phyloP scores from a whole-genome alignment of 2,329 filamentous ascomycete species.

The Exophiala oligosperma region DNA sequence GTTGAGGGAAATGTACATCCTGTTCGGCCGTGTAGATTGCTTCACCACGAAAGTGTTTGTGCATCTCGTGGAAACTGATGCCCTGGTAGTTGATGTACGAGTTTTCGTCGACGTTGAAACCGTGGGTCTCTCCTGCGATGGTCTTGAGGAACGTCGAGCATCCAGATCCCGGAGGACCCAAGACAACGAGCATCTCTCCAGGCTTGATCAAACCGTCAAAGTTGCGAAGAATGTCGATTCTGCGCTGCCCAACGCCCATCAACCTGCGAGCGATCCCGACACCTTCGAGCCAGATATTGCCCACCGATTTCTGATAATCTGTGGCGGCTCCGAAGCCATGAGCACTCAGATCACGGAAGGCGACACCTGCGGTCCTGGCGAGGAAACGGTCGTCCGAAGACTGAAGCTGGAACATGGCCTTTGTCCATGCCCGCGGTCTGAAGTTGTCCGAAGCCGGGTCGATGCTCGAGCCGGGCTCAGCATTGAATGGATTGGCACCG shows the following conservation, averaged over 20 bases:
- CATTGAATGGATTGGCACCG: constrained; percentile 26
- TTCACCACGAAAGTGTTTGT: constrained; percentile 74
- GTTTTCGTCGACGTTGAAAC: constrained; percentile 66
- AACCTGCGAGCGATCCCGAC: constrained; percentile 32
- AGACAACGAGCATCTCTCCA: constrained; percentile 59
- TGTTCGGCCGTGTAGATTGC: constrained; percentile 85
- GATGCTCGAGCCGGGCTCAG: constrained; percentile 35
- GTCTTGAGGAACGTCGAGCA: constrained; percentile 84
- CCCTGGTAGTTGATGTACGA: constrained; percentile 81
- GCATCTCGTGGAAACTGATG: constrained; percentile 70
- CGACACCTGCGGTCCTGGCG: constrained; percentile 40
- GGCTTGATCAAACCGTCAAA: constrained; percentile 64
- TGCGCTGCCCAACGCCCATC: constrained; percentile 35
- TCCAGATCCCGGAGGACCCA: constrained; percentile 51
- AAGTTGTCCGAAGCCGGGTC: constrained; percentile 49
- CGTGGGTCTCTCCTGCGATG: constrained; percentile 76
- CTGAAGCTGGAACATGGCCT: constrained; percentile 46
- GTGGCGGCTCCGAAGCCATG: constrained; percentile 39
- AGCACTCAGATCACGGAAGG: constrained; percentile 42
- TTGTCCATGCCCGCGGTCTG: constrained; percentile 48
- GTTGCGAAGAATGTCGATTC: constrained; percentile 61
- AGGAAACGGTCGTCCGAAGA: constrained; percentile 38
- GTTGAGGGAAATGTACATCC: constrained; percentile 76
- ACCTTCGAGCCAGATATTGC: constrained; percentile 43
- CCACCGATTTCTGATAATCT: constrained; percentile 43